Percentiles rank a stretch among this genome's conserved stretches.
Evolutionary conservation across 352 stramenopile genomes (phyloP).

Genomic region (Albugo candida): DNA sequence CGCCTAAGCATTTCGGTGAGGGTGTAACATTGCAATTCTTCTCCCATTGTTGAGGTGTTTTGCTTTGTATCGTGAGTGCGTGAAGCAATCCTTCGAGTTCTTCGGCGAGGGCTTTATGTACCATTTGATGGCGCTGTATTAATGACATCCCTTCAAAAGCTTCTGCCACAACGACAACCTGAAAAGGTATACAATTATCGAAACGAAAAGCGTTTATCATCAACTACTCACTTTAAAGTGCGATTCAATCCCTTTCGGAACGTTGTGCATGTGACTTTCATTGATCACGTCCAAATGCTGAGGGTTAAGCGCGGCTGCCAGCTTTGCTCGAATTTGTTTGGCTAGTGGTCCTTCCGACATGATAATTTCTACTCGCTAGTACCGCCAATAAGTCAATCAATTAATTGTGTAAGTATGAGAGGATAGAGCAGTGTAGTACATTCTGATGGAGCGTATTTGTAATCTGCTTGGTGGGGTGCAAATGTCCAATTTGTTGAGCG

Average conservation of each 20-base stretch:
- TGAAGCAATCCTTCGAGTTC: slow-evolving; percentile 81
- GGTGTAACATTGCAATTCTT: slow-evolving; percentile 23
- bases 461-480: too few species aligned
- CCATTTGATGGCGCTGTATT: slow-evolving; percentile 79
- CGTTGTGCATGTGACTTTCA: slow-evolving; percentile 91
- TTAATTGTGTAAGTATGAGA: too few species aligned
- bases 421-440: too few species aligned
- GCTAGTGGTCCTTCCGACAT: slow-evolving; percentile 20
- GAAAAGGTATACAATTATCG: neutral
- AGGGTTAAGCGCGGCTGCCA: slow-evolving; percentile 32
- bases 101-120: slow-evolving; percentile 77
- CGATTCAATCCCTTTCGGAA: slow-evolving; percentile 84
- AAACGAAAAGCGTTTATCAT: neutral
- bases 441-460: too few species aligned
- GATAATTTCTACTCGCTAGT: too few species aligned
- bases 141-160: slow-evolving; percentile 79
- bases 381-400: too few species aligned
- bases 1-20: slow-evolving; percentile 51
- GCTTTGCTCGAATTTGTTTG: slow-evolving; percentile 43
- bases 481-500: too few species aligned
- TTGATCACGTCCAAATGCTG: slow-evolving; percentile 80
- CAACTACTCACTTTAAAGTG: slow-evolving; percentile 79
- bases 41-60: slow-evolving; percentile 86
- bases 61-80: slow-evolving; percentile 88
- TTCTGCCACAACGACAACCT: slow-evolving; percentile 81